These are phyloP conservation scores for Penicillium tannophilum DNA, from an alignment of 495 filamentous ascomycete species.

Conservation along the genomic window DNA sequence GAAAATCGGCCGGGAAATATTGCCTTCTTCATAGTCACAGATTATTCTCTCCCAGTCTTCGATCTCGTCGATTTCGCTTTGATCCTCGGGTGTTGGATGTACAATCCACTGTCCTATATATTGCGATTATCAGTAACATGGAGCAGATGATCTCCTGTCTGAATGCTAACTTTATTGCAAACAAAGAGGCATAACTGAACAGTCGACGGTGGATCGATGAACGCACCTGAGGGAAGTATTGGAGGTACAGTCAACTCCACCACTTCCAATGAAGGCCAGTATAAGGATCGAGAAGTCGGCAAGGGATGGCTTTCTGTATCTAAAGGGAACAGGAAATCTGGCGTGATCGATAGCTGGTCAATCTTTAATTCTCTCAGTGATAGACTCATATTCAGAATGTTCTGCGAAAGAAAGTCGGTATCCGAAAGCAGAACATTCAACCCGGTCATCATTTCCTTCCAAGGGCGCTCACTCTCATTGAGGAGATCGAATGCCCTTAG, in stretches of 20 bases:
- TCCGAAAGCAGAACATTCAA: constrained; percentile 5
- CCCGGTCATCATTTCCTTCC: constrained; percentile 1
- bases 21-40: too few species aligned
- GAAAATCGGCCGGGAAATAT: too few species aligned
- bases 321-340: too few species aligned
- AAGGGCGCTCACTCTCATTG: not conserved
- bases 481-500: not conserved
- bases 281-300: constrained; percentile 2
- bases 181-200: not conserved
- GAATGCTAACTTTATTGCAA: too few species aligned
- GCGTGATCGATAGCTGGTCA: too few species aligned
- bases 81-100: too few species aligned
- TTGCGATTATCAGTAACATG: not conserved
- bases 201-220: not conserved
- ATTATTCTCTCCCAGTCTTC: too few species aligned
- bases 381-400: constrained; percentile 6
- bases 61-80: too few species aligned
- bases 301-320: constrained; percentile 4
- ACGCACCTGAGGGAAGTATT: constrained; percentile 2
- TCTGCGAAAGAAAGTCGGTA: constrained; percentile 6
- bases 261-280: constrained; percentile 6
- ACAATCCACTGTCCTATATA: too few species aligned
- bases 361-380: not conserved
- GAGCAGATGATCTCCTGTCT: too few species aligned
- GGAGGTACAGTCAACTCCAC: constrained; percentile 2